phyloP scores from a whole-genome alignment of 2,329 filamentous ascomycete genomes.

The Mycocentrospora acerina region DNA sequence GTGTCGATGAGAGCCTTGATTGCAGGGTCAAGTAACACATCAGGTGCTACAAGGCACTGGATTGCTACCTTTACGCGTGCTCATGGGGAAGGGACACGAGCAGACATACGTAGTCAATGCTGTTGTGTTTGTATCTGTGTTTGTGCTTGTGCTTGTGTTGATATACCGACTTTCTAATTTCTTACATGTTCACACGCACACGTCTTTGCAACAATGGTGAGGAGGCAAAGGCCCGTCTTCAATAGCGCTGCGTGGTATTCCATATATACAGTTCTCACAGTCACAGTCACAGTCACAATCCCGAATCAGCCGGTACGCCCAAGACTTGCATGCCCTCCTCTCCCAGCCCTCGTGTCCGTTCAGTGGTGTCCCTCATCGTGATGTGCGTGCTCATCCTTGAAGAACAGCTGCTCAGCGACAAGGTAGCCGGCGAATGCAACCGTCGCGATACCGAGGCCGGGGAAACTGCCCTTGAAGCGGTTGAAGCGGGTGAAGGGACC shows the following conservation, averaged over 20 bases:
- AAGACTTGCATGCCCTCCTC: conserved; percentile 18
- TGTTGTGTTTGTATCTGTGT: no score
- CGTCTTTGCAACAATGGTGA: no score
- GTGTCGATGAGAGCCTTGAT: no score
- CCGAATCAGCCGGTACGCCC: conserved; percentile 36
- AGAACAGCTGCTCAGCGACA: conserved; percentile 83
- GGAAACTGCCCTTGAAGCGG: conserved; percentile 83
- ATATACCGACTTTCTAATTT: no score
- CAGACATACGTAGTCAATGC: no score
- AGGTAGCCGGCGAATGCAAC: conserved; percentile 91
- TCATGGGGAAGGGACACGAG: no score
- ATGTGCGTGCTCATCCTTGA: conserved; percentile 61
- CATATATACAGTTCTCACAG: conserved; percentile 38
- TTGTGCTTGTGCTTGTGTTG: no score
- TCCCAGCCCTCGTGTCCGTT: conserved; percentile 4
- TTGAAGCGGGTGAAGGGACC: conserved; percentile 87
- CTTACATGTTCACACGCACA: no score
- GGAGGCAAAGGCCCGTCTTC: conserved; percentile 1
- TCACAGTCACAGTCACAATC: conserved; percentile 23
- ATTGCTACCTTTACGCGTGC: no score
- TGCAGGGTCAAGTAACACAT: no score
- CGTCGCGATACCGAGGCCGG: conserved; percentile 87
- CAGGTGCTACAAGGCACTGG: no score
- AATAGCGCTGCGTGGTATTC: conserved; percentile 29
- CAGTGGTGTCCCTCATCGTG: conserved; percentile 31